phyloP scores from a whole-genome alignment of 83 land plant genomes.

The Isoetes engelmannii region DNA sequence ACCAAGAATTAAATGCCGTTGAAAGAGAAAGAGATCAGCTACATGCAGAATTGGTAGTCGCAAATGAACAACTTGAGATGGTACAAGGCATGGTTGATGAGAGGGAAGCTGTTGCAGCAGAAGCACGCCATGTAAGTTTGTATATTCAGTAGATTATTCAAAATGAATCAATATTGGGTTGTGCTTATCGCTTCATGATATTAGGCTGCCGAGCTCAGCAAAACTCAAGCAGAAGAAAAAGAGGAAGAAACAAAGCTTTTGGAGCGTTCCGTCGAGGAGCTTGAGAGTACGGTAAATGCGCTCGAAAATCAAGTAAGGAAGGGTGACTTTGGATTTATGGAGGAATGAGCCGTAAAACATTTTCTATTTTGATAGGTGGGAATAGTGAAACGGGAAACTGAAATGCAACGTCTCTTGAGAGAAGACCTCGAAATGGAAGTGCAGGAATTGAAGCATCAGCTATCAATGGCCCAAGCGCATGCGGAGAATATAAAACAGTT shows the following conservation, averaged over 20 bases:
- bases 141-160: background rate
- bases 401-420: slow-evolving; percentile 65
- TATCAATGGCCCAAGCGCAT: slow-evolving; percentile 17
- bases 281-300: slow-evolving; percentile 81
- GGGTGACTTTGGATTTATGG: background rate
- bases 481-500: background rate
- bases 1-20: slow-evolving; percentile 35
- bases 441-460: slow-evolving; percentile 49
- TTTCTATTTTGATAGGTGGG: slow-evolving; percentile 50
- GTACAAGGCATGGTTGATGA: slow-evolving; percentile 61
- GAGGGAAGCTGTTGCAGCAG: slow-evolving; percentile 71
- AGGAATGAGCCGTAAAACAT: background rate
- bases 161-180: background rate
- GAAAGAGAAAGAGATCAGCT: slow-evolving; percentile 52
- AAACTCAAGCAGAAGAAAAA: slow-evolving; percentile 65
- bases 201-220: slow-evolving; percentile 71
- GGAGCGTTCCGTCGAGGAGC: slow-evolving; percentile 80
- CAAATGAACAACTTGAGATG: slow-evolving; percentile 71
- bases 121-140: slow-evolving; percentile 64
- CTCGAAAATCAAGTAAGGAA: slow-evolving; percentile 65
- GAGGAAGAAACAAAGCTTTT: slow-evolving; percentile 80
- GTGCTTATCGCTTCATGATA: background rate
- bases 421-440: slow-evolving; percentile 76
- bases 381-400: slow-evolving; percentile 77
- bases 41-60: slow-evolving; percentile 33